Percentiles rank a stretch among this genome's conserved stretches.
phyloP scores from a whole-genome alignment of 306 rosid species.

The Ochetophila trinervis region DNA sequence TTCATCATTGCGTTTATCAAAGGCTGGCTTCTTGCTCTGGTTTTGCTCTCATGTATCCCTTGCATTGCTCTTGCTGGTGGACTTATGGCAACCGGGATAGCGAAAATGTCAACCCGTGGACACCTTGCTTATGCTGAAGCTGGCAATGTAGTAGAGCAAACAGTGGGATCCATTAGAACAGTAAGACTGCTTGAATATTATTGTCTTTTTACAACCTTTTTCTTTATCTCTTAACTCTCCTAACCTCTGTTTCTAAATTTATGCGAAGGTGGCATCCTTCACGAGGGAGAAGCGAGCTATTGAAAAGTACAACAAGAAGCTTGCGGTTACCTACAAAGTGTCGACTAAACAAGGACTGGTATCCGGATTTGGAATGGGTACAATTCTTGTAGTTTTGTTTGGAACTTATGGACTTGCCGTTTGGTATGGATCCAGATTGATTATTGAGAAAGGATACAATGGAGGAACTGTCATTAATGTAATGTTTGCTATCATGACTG shows the following conservation, averaged over 20 bases:
- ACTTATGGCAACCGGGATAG: conserved; percentile 27
- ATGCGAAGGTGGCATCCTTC: conserved; percentile 77
- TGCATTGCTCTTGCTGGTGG: conserved; percentile 49
- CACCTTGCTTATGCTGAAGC: conserved; percentile 89
- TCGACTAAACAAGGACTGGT: conserved; percentile 63
- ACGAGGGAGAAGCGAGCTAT: conserved; percentile 75
- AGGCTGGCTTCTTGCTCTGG: conserved; percentile 74
- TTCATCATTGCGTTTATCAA: conserved; percentile 56
- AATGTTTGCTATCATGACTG: conserved; percentile 65
- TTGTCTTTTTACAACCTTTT: neutral
- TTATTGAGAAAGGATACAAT: conserved; percentile 54
- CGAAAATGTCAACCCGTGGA: conserved; percentile 71
- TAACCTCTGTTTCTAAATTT: neutral
- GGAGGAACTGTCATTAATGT: conserved; percentile 75
- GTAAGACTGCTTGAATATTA: conserved; percentile 37
- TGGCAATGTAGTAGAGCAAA: conserved; percentile 78
- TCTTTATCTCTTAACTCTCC: neutral
- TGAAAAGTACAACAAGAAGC: conserved; percentile 58
- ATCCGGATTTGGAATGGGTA: conserved; percentile 64
- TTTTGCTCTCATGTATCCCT: conserved; percentile 63
- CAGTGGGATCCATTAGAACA: conserved; percentile 79
- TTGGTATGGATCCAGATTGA: conserved; percentile 81
- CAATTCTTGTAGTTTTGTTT: conserved; percentile 37
- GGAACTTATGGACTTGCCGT: too few relatives aligned
- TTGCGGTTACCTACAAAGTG: conserved; percentile 52